Evolutionary conservation across 2,329 filamentous ascomycete species (phyloP).

Genomic region (Malbranchea zuffiana): DNA sequence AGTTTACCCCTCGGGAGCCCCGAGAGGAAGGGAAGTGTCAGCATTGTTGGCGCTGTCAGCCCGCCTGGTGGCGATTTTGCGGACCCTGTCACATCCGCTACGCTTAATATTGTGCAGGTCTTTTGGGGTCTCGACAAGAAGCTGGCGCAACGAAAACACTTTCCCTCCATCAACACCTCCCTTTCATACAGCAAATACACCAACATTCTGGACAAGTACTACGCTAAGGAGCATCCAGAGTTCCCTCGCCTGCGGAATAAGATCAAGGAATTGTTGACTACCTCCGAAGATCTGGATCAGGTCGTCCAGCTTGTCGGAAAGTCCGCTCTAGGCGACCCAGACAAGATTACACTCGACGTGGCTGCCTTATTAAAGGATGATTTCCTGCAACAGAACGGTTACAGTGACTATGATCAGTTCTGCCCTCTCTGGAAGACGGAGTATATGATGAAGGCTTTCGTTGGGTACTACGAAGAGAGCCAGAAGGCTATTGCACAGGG

Average conservation of each 20-base stretch:
- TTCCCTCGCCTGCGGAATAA: constrained; percentile 88
- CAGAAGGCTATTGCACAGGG: constrained; percentile 91
- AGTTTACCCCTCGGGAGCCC: constrained; percentile 78
- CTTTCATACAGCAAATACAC: constrained; percentile 97
- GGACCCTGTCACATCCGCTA: constrained; percentile 88
- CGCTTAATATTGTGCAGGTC: constrained; percentile 93
- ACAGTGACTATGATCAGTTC: constrained; percentile 98
- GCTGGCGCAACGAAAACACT: constrained; percentile 96
- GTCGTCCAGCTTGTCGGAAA: constrained; percentile 98
- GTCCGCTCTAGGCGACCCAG: constrained; percentile 84
- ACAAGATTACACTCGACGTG: constrained; percentile 97
- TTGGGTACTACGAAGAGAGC: constrained; percentile 93
- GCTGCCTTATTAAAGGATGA: constrained; percentile 91
- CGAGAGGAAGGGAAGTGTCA: constrained; percentile 81
- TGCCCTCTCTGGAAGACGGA: constrained; percentile 99
- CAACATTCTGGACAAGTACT: constrained; percentile 76
- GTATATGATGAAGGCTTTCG: constrained; percentile 99
- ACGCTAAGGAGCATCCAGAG: constrained; percentile 85
- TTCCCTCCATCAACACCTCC: constrained; percentile 94
- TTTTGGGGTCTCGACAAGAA: constrained; percentile 99
- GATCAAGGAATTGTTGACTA: constrained; percentile 84
- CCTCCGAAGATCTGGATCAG: constrained; percentile 94
- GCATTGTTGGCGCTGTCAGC: constrained; percentile 93
- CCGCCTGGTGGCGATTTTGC: constrained; percentile 98
- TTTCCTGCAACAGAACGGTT: constrained; percentile 97